Base-by-base conservation (phyloP, 305 asterid genomes). In the Solanum chacoense region DNA sequence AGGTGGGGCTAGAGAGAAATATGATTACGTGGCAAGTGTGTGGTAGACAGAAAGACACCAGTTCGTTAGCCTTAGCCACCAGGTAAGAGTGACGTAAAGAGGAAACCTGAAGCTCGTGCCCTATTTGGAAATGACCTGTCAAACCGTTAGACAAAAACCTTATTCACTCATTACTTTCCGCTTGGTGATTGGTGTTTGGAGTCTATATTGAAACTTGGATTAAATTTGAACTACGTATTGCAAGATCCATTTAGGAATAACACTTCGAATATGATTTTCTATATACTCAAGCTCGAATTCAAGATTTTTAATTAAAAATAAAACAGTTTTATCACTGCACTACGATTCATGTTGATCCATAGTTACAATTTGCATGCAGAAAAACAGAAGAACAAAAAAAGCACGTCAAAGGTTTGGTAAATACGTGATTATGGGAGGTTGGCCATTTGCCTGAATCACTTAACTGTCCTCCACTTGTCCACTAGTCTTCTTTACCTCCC, bases 71-170 rank as follows among this genome's bases (percentile, higher is more conserved):
- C 26, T 59, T 59, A 59, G 69, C 69, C 69, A 18, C 69, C 69
- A 59, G 69, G 69, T 59, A 59, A 59, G 69, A 0, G 8, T 45
- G 69, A 89, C 79, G 87, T 34, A 88, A 87, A 81, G 16, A 67
- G 38, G 36, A 40, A 87, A 89, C 88, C 88, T 28, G 88, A 87
- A 79, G 18, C 37, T 80, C 80, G 76, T 81, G 89, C 87, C 59
- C 42, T 32, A 50, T 87, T 79, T 88, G 90, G 63, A 85, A 34
- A 24, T 37, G 88, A 63, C 88, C 78, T 88, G 77, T 59, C 16
- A 55, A 76, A 91, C 92, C 85, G 91, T 89, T 91, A 59, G 9
- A 81, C 20, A 79, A 72, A 79, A 77, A 84, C 89, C 88, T 75
- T 65, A 84, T 45, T 78, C 37, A 37, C 72, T 55, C 28, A 18